Evolutionary conservation across 164 flowering plant genomes (phyloP).

Genomic region (Piper betle): DNA sequence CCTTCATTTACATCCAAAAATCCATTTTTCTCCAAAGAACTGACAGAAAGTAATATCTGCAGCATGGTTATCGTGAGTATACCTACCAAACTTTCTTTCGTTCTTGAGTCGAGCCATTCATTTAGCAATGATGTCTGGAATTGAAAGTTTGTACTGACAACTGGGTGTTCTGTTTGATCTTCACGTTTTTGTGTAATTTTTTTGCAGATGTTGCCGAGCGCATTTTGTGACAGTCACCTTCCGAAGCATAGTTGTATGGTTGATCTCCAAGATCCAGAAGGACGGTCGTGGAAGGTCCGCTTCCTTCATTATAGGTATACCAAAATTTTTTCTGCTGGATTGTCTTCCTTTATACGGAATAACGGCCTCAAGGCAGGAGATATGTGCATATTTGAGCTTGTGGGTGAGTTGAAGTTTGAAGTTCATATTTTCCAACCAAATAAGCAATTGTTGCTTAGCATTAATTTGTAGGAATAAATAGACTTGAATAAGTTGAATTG

Average conservation of each 20-base stretch:
- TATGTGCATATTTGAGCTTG: constrained; percentile 1
- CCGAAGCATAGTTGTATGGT: background rate
- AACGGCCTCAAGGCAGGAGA: background rate
- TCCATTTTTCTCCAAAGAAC: background rate
- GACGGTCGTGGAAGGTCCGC: background rate
- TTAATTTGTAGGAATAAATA: too few relatives aligned
- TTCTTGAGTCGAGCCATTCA: background rate
- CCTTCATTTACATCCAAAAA: background rate
- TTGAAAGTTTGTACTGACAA: background rate
- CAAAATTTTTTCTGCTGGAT: background rate
- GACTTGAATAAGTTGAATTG: too few relatives aligned
- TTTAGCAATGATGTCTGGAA: background rate
- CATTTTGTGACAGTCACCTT: background rate
- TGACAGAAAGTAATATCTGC: background rate
- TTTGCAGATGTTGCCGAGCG: background rate
- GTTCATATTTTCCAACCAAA: constrained; percentile 1
- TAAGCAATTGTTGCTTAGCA: too few relatives aligned
- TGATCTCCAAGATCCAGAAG: constrained; percentile 1
- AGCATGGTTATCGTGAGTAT: background rate
- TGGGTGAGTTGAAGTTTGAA: background rate
- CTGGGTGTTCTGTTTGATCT: background rate
- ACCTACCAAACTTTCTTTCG: background rate
- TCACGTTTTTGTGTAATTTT: too few relatives aligned
- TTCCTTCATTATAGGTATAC: background rate
- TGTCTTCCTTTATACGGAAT: background rate